Percentiles rank a stretch among this genome's conserved stretches.
phyloP scores from a whole-genome alignment of 192 early-diverging fungal genomes.

The Podila horticola region DNA sequence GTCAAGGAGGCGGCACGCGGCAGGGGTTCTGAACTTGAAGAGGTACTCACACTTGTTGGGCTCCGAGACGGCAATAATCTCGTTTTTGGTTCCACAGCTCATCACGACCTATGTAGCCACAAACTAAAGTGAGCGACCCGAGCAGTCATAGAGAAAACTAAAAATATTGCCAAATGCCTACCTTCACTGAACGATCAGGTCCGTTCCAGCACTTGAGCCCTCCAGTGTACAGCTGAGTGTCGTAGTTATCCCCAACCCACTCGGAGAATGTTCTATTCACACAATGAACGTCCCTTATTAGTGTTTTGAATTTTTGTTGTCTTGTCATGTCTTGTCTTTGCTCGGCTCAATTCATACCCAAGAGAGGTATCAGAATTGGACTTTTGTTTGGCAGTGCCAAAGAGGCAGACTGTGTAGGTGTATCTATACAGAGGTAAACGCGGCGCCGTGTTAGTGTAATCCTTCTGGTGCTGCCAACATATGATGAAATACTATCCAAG shows the following conservation, averaged over 20 bases:
- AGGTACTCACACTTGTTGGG: conserved; percentile 95
- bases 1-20: conserved; percentile 68
- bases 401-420: conserved; percentile 75
- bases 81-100: conserved; percentile 77
- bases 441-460: too few species aligned
- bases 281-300: background rate
- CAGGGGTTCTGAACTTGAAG: conserved; percentile 81
- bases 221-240: conserved; percentile 72
- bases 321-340: background rate
- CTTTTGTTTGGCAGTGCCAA: conserved; percentile 84
- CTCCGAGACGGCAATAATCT: conserved; percentile 80
- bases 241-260: conserved; percentile 66
- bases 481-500: too few species aligned
- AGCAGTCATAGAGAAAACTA: background rate
- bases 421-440: conserved; percentile 58
- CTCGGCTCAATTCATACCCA: conserved; percentile 51
- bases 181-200: conserved; percentile 83
- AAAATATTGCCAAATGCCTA: conserved; percentile 14
- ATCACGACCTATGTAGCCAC: conserved; percentile 14
- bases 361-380: conserved; percentile 72
- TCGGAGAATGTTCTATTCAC: conserved; percentile 54
- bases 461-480: too few species aligned
- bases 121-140: background rate
- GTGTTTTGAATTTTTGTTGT: too few species aligned
- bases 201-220: conserved; percentile 97